phyloP scores from a whole-genome alignment of 2,329 filamentous ascomycete genomes.

The Ceratocystis ficicola region DNA sequence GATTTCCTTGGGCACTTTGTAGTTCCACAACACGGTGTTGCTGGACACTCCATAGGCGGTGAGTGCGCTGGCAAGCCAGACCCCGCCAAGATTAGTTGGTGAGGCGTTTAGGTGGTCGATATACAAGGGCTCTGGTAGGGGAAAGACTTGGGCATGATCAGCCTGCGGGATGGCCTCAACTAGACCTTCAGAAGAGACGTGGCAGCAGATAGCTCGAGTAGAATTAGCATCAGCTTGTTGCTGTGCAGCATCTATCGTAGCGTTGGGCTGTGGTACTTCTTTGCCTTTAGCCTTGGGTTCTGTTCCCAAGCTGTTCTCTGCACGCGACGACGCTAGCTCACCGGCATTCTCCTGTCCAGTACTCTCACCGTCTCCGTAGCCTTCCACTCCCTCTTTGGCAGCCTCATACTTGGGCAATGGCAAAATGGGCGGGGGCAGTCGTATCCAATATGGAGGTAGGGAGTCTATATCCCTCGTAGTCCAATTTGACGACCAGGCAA shows the following conservation, averaged over 20 bases:
- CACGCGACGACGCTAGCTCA: neutral
- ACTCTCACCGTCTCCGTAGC: neutral
- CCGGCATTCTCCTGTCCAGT: neutral
- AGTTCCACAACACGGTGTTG: constrained; percentile 48
- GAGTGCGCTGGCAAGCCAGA: constrained; percentile 46
- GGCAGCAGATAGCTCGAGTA: constrained; percentile 34
- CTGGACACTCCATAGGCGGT: constrained; percentile 44
- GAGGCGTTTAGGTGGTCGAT: constrained; percentile 38
- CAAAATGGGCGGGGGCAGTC: constrained; percentile 32
- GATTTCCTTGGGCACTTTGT: constrained; percentile 43
- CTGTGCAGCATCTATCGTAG: constrained; percentile 30
- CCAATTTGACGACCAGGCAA: constrained; percentile 45
- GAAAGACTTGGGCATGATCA: constrained; percentile 25
- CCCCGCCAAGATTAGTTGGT: constrained; percentile 30
- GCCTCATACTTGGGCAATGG: constrained; percentile 21
- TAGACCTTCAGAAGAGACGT: constrained; percentile 39
- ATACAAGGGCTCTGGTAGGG: constrained; percentile 32
- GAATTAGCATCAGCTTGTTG: constrained; percentile 27
- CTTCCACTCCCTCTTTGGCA: constrained; percentile 10
- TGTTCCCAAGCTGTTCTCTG: neutral
- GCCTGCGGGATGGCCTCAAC: constrained; percentile 35
- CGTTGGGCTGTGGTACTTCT: neutral
- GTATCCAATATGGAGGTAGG: constrained; percentile 49
- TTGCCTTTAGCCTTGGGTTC: neutral
- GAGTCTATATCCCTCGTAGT: constrained; percentile 40